Evolutionary conservation across 2,329 filamentous ascomycete species (phyloP), one percentile per base, ranked within the genome.

Genomic region (Alternaria triticina): DNA sequence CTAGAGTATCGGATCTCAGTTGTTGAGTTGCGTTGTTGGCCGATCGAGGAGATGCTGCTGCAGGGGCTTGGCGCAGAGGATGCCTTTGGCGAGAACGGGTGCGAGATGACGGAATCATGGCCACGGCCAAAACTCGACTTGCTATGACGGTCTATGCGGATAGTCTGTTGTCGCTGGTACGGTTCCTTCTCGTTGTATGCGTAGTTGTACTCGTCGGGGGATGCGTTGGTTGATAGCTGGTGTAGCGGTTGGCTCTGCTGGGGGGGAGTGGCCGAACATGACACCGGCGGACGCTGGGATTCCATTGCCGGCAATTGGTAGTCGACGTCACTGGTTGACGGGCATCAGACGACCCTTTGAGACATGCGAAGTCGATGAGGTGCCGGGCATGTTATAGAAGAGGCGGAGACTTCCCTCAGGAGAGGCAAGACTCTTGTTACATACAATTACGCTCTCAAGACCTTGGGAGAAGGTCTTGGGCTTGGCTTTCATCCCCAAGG

Each of bases 41-140:
- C 64, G 25, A 61, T 66, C 45, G 71, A 75, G 30, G 73, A 73
- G 68, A 76, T 70, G 73, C 75, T 76, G 71, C 74, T 76, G 70
- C 62, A 59, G 47, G 74, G 74, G 70, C 77, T 80, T 69, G 77
- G 75, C 69, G 76, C 71, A 30, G 71, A 73, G 13, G 73, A 74
- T 25, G 66, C 57, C 61, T 76, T 77, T 45, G 76, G 77, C 54
- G 76, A 79, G 57, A 78, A 76, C 20, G 76, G 77, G 51, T 77
- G 71, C 44, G 78, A 80, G 64, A 80, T 77, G 69, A 80, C 77
- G 23, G 77, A 80, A 65, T 80, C 78, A 65, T 77, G 78, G 11
- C 66, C 67, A 46, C 65, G 73, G 64, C 66, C 67, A 44, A 62
- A 62, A 64, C 69, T 72, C 43, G 69, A 66, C 62, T 69, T 73